Evolutionary conservation across 106 monocot genomes (phyloP).

Genomic region (Dendrobium catenatum): DNA sequence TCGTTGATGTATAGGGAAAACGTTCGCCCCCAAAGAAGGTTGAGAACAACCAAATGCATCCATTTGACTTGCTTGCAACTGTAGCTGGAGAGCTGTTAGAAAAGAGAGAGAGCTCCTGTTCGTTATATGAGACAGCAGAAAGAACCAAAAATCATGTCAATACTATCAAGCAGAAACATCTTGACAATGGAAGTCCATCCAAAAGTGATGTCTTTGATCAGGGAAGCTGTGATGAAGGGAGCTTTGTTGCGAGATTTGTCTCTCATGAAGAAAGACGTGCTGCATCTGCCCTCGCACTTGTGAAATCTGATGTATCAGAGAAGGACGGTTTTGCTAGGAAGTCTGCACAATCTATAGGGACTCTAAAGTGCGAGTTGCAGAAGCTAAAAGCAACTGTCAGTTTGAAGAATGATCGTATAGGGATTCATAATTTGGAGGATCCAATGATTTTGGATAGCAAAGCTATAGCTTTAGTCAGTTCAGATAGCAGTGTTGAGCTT

Average conservation of each 20-base stretch:
- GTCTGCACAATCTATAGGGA: background rate
- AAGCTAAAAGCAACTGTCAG: background rate
- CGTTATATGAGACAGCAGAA: conserved; percentile 1
- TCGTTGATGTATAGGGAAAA: conserved; percentile 28
- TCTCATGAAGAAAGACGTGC: conserved; percentile 9
- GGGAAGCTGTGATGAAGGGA: conserved; percentile 56
- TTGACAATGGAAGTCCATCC: conserved; percentile 17
- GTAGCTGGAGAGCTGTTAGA: conserved; percentile 42
- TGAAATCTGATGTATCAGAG: conserved; percentile 14
- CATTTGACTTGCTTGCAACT: conserved; percentile 51
- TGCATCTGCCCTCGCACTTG: conserved; percentile 1
- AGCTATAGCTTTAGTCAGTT: conserved; percentile 48
- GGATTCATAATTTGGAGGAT: conserved; percentile 23
- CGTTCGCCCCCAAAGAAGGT: conserved; percentile 37
- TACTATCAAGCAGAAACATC: conserved; percentile 29
- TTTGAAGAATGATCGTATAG: background rate
- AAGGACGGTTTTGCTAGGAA: conserved; percentile 2
- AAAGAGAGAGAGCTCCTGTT: conserved; percentile 11
- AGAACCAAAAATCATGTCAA: background rate
- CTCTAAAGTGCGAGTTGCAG: background rate
- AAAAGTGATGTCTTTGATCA: conserved; percentile 61
- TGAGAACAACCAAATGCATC: conserved; percentile 20
- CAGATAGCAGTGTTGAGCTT: conserved; percentile 69
- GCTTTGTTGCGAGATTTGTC: conserved; percentile 15
- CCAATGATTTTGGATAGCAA: conserved; percentile 53